Evolutionary conservation across 306 rosid species (phyloP), one percentile per base, ranked within the genome.

Genomic region (Luffa aegyptiaca): DNA sequence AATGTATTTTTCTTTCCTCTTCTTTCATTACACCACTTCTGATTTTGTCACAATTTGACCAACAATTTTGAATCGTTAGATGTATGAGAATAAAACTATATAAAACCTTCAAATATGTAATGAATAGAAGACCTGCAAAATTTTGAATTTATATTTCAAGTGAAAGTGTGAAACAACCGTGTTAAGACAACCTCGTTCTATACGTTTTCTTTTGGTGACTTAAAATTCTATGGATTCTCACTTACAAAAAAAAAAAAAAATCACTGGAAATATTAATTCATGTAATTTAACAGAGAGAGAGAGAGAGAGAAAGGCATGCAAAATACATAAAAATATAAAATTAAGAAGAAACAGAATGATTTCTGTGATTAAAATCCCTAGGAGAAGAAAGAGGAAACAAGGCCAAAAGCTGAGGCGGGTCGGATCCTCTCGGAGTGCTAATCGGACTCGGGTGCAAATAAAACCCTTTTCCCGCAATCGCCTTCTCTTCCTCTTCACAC

Each of bases 341-440:
- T 18, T 45, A 82, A 53, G 75, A 81, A n/a, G 77, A 79, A 71
- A 36, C 41, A 66, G 46, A 57, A 75, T 35, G 44, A 11, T 42
- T n/a, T 36, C 31, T 63, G 49, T 58, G n/a, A n/a, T 17, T 45
- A 49, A 12, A 69, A 11, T 80, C 69, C 21, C 84, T 66, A 4
- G 98, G 97, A 83, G 98, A 92, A 80, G 84, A 91, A 62, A 95
- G 69, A 76, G 98, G 98, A 75, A 95, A 95, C 58, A 95, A 84
- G 0, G 97, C 84, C 81, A 95, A 81, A 0, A 95, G 88, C 80
- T 86, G 80, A 26, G 98, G 98, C 0, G 98, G 95, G 14, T 88
- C 84, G 20, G 91, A 80, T 0, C 84, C 82, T 81, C 94, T 70
- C 0, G 96, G 97, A 0, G 93, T 88, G 8, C 63, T 69, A 1